Evolutionary conservation across 768 basidiomycete genomes (phyloP).

Genomic region (Amylocystis lapponica): DNA sequence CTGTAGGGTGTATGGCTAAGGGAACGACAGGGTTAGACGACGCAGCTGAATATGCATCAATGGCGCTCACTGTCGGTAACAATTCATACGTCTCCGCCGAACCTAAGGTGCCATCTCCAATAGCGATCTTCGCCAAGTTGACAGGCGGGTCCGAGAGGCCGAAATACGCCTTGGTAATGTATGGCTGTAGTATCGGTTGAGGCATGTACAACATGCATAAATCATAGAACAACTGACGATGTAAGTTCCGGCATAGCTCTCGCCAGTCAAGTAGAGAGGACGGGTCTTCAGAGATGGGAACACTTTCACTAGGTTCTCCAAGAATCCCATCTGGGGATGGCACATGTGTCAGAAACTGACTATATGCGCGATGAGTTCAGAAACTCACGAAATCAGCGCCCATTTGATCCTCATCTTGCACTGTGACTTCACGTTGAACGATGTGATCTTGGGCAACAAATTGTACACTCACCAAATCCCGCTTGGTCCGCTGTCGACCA

Average conservation of each 20-base stretch:
- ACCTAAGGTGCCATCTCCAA: constrained; percentile 62
- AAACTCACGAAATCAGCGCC: constrained; percentile 45
- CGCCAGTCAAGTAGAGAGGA: constrained; percentile 64
- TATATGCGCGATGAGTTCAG: no score
- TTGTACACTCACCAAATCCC: constrained; percentile 55
- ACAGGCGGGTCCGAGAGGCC: constrained; percentile 60
- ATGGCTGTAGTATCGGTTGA: constrained; percentile 56
- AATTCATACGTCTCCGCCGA: constrained; percentile 45
- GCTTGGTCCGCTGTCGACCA: constrained; percentile 57
- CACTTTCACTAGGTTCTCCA: constrained; percentile 65
- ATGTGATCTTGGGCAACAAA: no score
- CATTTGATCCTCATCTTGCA: constrained; percentile 54
- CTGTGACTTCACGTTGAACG: no score
- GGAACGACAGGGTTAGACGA: background rate
- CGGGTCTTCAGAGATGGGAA: constrained; percentile 65
- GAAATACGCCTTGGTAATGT: constrained; percentile 71
- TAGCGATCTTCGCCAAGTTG: constrained; percentile 58
- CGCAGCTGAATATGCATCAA: no score
- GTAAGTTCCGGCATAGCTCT: constrained; percentile 72
- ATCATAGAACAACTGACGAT: constrained; percentile 51
- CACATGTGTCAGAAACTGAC: no score
- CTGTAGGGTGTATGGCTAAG: no score
- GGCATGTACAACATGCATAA: no score
- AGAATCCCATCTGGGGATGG: constrained; percentile 74
- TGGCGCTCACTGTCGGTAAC: constrained; percentile 47